Conservation (phyloP, 352 stramenopile genomes). For the Globisporangium cederbergense region DNA sequence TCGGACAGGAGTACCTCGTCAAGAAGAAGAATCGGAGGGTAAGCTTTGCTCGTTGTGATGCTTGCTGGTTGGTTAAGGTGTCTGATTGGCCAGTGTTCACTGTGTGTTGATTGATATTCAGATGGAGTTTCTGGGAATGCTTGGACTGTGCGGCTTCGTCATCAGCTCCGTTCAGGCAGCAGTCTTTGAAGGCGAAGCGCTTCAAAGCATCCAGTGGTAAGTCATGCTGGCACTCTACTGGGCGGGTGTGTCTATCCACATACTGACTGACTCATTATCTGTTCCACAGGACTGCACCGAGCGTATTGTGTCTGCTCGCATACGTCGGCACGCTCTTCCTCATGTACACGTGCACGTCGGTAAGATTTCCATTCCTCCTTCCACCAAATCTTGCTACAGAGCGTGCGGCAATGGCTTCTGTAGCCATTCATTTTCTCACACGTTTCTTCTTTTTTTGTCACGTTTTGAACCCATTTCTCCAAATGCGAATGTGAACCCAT, state of each 20-base stretch:
- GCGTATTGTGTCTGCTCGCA: conserved; percentile 51
- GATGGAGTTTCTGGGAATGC: conserved; percentile 94
- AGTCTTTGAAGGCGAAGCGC: conserved; percentile 71
- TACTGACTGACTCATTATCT: not conserved
- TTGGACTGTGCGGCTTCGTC: conserved; percentile 91
- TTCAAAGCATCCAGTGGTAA: conserved; percentile 45
- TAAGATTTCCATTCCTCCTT: conserved; percentile 31
- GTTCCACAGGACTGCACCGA: conserved; percentile 42
- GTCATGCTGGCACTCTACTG: not conserved
- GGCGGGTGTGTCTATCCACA: not conserved
- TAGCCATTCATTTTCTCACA: not conserved
- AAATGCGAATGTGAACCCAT: not conserved
- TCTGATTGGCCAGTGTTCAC: not conserved
- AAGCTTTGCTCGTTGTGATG: not conserved
- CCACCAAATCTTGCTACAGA: not conserved
- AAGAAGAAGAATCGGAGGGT: conserved; percentile 77
- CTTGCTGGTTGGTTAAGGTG: conserved; percentile 4
- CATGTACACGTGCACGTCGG: conserved; percentile 91
- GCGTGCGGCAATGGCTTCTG: not conserved
- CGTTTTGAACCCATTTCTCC: conserved; percentile 8
- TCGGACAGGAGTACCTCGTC: conserved; percentile 82
- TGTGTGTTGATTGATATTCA: conserved; percentile 16
- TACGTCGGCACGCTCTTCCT: conserved; percentile 84
- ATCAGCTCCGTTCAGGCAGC: conserved; percentile 82
- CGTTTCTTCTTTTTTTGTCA: not conserved